phyloP scores from a whole-genome alignment of 208 protist genomes.

The Tetramitus jugosus region DNA sequence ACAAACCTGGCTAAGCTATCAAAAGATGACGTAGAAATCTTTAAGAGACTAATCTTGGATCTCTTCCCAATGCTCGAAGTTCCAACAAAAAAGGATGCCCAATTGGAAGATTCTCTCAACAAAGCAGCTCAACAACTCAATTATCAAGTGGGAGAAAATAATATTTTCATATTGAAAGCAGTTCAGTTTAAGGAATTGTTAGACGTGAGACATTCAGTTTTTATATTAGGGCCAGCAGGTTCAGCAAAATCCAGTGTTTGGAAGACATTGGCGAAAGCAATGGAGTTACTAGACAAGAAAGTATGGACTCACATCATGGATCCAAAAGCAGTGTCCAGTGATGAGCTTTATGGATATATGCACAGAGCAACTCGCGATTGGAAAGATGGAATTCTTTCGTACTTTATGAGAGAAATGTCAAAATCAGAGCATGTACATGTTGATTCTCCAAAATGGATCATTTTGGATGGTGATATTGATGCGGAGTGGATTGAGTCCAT shows the following conservation, averaged over 20 bases:
- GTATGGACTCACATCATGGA: slow-evolving; percentile 81
- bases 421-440: slow-evolving; percentile 83
- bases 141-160: slow-evolving; percentile 88
- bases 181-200: slow-evolving; percentile 96
- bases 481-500: slow-evolving; percentile 98
- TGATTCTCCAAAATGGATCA: slow-evolving; percentile 90
- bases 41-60: slow-evolving; percentile 91
- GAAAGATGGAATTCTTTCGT: slow-evolving; percentile 87
- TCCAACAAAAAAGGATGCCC: slow-evolving; percentile 80
- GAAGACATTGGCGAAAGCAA: slow-evolving; percentile 80
- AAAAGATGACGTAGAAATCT: slow-evolving; percentile 93
- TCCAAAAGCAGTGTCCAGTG: slow-evolving; percentile 94
- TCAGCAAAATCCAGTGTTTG: slow-evolving; percentile 91
- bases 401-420: slow-evolving; percentile 89
- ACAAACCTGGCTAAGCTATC: slow-evolving; percentile 95
- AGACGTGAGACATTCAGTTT: slow-evolving; percentile 95
- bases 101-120: slow-evolving; percentile 77
- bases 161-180: slow-evolving; percentile 94
- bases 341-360: slow-evolving; percentile 97
- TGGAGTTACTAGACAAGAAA: slow-evolving; percentile 78
- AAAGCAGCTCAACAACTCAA: slow-evolving; percentile 67
- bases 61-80: slow-evolving; percentile 92
- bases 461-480: slow-evolving; percentile 96
- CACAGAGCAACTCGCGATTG: slow-evolving; percentile 86
- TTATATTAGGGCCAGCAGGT: slow-evolving; percentile 91